Conservation (phyloP, 768 basidiomycete species). For the Phlegmacium glaucopus region DNA sequence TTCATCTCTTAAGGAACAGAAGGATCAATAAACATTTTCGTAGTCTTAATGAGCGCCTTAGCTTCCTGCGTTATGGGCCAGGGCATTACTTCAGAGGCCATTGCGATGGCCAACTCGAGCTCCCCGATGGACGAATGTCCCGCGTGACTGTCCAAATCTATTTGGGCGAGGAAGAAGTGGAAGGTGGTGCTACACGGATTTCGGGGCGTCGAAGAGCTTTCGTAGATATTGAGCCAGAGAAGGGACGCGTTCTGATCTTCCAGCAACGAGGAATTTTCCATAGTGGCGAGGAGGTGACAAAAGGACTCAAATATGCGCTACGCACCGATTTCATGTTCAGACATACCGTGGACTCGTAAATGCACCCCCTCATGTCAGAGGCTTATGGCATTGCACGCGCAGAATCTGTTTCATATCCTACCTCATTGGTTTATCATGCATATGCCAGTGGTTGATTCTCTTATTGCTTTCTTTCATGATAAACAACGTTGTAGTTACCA, state of each 20-base stretch:
- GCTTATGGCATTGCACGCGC: too few relatives aligned
- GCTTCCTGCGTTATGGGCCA: constrained; percentile 41
- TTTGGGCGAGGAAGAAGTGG: constrained; percentile 34
- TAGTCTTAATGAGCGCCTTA: constrained; percentile 42
- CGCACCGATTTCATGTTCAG: constrained; percentile 40
- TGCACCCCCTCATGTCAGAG: too few relatives aligned
- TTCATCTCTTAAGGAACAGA: neutral
- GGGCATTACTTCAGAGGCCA: constrained; percentile 41
- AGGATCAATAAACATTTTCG: neutral
- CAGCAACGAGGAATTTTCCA: constrained; percentile 39
- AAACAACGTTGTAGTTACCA: too few relatives aligned
- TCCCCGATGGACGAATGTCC: constrained; percentile 35
- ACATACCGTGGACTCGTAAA: neutral
- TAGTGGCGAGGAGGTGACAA: constrained; percentile 38
- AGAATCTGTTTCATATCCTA: too few relatives aligned
- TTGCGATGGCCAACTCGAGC: constrained; percentile 33
- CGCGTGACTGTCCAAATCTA: constrained; percentile 45
- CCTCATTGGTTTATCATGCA: too few relatives aligned
- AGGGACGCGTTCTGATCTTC: constrained; percentile 42
- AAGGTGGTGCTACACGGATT: constrained; percentile 42
- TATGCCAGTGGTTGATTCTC: too few relatives aligned
- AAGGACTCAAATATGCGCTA: constrained; percentile 39
- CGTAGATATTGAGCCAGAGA: constrained; percentile 40
- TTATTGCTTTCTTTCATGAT: too few relatives aligned
- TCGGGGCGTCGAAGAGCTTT: constrained; percentile 23